phyloP scores from a whole-genome alignment of 208 protist species.

The Naegleria fowleri region DNA sequence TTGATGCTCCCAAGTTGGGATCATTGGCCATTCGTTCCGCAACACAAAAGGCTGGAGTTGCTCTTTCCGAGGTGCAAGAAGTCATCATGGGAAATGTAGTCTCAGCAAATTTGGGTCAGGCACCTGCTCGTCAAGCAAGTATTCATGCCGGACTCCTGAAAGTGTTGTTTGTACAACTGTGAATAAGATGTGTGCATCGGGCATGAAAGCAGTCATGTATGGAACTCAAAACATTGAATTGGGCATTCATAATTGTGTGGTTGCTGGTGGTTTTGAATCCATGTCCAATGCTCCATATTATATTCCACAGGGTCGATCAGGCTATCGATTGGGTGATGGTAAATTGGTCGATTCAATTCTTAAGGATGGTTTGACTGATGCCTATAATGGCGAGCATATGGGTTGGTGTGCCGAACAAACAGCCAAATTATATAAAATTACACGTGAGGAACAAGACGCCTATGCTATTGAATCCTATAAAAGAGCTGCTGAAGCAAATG shows the following conservation, averaged over 20 bases:
- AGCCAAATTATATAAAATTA: slow-evolving; percentile 71
- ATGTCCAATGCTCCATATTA: slow-evolving; percentile 74
- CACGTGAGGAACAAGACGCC: slow-evolving; percentile 77
- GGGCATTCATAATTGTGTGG: slow-evolving; percentile 48
- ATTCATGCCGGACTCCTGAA: slow-evolving; percentile 47
- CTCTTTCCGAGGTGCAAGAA: slow-evolving; percentile 47
- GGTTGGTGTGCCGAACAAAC: slow-evolving; percentile 69
- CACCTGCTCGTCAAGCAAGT: slow-evolving; percentile 56
- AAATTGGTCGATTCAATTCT: slow-evolving; percentile 57
- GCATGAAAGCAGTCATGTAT: slow-evolving; percentile 66
- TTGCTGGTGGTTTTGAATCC: slow-evolving; percentile 68
- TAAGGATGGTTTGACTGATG: slow-evolving; percentile 68
- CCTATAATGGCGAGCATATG: slow-evolving; percentile 62
- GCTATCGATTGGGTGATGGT: slow-evolving; percentile 49
- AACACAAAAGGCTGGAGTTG: slow-evolving; percentile 43
- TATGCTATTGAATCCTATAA: slow-evolving; percentile 79
- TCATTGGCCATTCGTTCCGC: slow-evolving; percentile 44
- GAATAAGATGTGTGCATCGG: slow-evolving; percentile 73
- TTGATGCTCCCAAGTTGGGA: slow-evolving; percentile 51
- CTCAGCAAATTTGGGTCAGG: slow-evolving; percentile 53
- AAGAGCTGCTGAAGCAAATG: slow-evolving; percentile 53
- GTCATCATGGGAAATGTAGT: slow-evolving; percentile 63
- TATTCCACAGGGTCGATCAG: slow-evolving; percentile 46
- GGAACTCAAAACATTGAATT: slow-evolving; percentile 53
- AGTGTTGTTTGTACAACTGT: slow-evolving; percentile 50